Evolutionary conservation across 495 filamentous ascomycete genomes (phyloP), one percentile per base, ranked within the genome.

Genomic region (Lasiosphaeria ovina): DNA sequence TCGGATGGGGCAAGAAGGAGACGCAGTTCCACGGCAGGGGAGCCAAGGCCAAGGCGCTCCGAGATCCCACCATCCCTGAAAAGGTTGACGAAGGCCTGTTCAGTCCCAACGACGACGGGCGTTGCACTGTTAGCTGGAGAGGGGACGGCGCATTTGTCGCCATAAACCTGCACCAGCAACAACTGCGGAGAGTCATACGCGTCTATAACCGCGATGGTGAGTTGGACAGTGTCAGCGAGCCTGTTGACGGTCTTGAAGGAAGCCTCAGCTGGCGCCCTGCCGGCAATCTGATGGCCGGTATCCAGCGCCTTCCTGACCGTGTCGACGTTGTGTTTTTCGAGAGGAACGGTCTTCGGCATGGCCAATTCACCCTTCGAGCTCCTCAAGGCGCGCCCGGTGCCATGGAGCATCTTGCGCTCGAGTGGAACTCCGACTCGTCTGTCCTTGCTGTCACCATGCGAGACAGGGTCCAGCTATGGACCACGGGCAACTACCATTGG

Each of bases 1-100:
- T 98, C 31, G 94, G 94, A 55, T 98, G 94, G 94, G 94, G 94
- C 61, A 98, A 98, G 78, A 87, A 88, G 69, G 94, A 98, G 74
- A 98, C 94, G 6, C 94, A 98, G 74, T 98, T 98, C 68, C 89
- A 96, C 69, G 94, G 94, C 53, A 92, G 90, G 69, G 86, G 92
- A 67, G 94, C 93, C 40, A 94, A 92, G 71, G 91, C 91, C 44
- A 94, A 92, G 70, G 90, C 90, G 35, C 81, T 98, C 42, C 82
- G 89, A 57, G 94, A 98, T 71, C 94, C 94, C 14, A 98, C 94
- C 17, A 87, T 98, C 55, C 94, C 94, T 0, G 93, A 97, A 72
- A 91, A 89, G 71, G 84, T 96, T 17, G 94, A 97, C 61, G 87
- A 91, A 68, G 94, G 94, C 34, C 75, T 83, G 12, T 72, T 92